Percentiles rank a stretch among this genome's conserved stretches.
These are phyloP conservation scores for Plasmodium sp. DNA, from an alignment of 169 alveolate genomes.

Conservation along the genomic window DNA sequence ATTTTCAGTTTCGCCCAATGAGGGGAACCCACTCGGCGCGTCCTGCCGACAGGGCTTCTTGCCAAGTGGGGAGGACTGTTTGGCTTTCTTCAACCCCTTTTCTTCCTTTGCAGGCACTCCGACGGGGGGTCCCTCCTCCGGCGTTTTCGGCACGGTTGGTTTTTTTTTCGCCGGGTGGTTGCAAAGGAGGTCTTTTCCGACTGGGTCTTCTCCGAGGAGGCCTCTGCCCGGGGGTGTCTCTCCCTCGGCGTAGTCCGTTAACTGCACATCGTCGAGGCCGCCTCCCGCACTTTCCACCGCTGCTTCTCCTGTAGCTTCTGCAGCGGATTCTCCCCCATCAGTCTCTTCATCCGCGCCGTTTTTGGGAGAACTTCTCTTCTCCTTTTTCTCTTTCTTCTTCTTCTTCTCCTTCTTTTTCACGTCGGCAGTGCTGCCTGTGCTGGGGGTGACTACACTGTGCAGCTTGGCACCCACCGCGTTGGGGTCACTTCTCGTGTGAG, in stretches of 20 bases:
- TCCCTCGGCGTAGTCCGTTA: background rate
- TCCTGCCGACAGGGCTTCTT: background rate
- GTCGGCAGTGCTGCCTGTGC: background rate
- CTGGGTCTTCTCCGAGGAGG: background rate
- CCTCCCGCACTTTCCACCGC: no score
- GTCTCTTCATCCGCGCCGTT: background rate
- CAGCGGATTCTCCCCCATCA: background rate
- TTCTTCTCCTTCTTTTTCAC: background rate
- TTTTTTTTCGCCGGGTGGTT: background rate
- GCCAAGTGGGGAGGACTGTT: background rate
- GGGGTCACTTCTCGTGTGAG: background rate
- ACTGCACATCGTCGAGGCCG: background rate
- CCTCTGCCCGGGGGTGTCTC: background rate
- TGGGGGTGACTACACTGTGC: background rate
- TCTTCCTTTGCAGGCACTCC: background rate
- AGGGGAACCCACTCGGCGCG: background rate
- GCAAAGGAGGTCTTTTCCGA: background rate
- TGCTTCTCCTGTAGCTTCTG: background rate
- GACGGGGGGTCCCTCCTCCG: background rate
- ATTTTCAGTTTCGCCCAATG: background rate
- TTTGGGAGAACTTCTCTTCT: background rate
- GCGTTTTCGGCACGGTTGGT: background rate
- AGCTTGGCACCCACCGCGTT: background rate
- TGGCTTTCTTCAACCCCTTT: background rate
- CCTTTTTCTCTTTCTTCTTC: background rate